These are phyloP conservation scores for Podila epigama DNA, from an alignment of 192 early-diverging fungal genomes.

Conservation along the genomic window DNA sequence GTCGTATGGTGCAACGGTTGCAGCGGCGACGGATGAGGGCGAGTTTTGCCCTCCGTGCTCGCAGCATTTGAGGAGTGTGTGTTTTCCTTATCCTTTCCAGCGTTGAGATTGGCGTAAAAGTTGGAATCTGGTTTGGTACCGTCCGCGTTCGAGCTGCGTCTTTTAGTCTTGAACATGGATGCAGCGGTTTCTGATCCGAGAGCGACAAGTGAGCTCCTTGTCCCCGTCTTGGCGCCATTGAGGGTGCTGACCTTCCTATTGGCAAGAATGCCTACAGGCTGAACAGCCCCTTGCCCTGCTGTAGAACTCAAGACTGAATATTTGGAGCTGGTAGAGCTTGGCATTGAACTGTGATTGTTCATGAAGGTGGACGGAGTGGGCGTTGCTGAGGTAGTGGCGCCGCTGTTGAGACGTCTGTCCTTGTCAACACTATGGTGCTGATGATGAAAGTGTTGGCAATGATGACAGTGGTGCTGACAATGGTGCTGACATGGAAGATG, in stretches of 20 bases:
- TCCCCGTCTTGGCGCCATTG: neutral
- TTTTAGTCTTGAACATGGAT: slow-evolving; percentile 15
- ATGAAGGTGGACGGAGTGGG: neutral
- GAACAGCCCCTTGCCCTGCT: neutral
- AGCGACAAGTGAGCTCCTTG: slow-evolving; percentile 14
- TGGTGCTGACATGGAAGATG: neutral
- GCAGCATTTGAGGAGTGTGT: neutral
- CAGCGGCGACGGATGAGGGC: neutral
- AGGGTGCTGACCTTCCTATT: neutral
- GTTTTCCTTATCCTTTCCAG: neutral
- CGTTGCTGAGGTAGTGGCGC: neutral
- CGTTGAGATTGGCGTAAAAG: neutral
- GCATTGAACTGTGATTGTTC: neutral
- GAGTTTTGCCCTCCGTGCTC: neutral
- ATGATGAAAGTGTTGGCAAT: neutral
- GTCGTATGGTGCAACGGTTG: neutral
- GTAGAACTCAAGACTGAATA: no score
- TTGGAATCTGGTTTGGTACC: slow-evolving; percentile 1
- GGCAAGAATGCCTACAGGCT: neutral
- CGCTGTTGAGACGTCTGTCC: neutral
- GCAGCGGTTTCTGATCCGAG: slow-evolving; percentile 17
- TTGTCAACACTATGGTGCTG: neutral
- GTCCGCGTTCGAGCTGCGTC: slow-evolving; percentile 19
- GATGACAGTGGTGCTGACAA: neutral
- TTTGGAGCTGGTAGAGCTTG: neutral